phyloP scores from a whole-genome alignment of 129 eudicot genomes.

The Oenanthe sinensis region DNA sequence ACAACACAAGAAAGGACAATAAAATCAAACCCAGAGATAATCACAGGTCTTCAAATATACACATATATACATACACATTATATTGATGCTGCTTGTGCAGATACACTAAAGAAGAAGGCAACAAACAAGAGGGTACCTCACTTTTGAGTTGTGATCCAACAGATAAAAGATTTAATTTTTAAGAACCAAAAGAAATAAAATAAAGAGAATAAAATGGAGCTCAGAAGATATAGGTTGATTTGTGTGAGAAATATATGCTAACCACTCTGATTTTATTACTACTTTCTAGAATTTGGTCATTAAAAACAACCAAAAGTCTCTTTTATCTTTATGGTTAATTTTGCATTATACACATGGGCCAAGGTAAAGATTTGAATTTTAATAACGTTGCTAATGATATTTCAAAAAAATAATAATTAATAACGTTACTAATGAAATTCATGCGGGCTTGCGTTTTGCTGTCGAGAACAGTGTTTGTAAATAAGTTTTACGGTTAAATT shows the following conservation, averaged over 20 bases:
- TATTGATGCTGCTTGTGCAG: not conserved
- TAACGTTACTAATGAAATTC: not conserved
- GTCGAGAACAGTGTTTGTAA: no score
- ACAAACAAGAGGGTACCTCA: not conserved
- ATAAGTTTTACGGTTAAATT: no score
- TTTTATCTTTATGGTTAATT: not conserved
- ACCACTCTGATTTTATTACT: no score
- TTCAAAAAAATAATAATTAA: no score
- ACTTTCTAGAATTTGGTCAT: not conserved
- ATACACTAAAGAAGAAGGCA: not conserved
- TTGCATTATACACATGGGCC: not conserved
- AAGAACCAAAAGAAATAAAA: not conserved
- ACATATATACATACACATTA: no score
- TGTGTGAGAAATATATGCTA: not conserved
- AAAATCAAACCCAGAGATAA: not conserved
- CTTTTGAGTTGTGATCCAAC: not conserved
- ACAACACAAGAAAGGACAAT: not conserved
- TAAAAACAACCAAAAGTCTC: no score
- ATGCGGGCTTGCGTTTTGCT: not conserved
- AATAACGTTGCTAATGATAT: not conserved
- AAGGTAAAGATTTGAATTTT: not conserved
- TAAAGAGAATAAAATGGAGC: not conserved
- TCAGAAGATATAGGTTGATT: not conserved
- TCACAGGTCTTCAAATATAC: not conserved
- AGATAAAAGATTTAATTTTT: not conserved